phyloP scores from a whole-genome alignment of 2,329 filamentous ascomycete genomes.

The Pseudofabraea citricarpa region DNA sequence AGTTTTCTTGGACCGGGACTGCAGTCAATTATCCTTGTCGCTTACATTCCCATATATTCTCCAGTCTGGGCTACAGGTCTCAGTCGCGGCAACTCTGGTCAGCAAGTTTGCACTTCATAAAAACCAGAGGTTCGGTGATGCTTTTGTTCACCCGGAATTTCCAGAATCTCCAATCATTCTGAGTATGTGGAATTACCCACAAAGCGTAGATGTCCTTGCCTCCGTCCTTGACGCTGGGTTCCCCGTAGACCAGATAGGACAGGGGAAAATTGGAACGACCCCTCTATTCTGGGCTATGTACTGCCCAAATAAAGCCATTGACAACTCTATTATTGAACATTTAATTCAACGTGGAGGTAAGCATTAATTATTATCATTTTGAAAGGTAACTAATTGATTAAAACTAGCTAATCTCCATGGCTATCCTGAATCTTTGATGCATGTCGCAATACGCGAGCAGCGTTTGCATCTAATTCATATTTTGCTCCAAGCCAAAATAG shows the following conservation, averaged over 20 bases:
- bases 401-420: too few species aligned
- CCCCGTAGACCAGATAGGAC: constrained; percentile 53
- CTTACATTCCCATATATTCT: constrained; percentile 54
- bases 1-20: constrained; percentile 44
- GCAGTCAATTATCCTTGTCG: constrained; percentile 44
- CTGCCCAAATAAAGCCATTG: constrained; percentile 59
- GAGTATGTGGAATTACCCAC: constrained; percentile 49
- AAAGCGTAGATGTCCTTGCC: constrained; percentile 46
- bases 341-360: constrained; percentile 42
- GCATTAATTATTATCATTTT: constrained; percentile 38
- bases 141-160: constrained; percentile 41
- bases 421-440: constrained; percentile 11
- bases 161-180: constrained; percentile 43
- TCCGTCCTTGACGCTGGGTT: constrained; percentile 52
- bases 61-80: too few species aligned
- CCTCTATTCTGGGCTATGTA: constrained; percentile 57
- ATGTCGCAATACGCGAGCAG: constrained; percentile 11
- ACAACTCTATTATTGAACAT: constrained; percentile 50
- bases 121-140: constrained; percentile 42
- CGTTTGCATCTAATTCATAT: constrained; percentile 5
- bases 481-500: constrained; percentile 8
- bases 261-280: constrained; percentile 25
- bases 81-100: constrained; percentile 46
- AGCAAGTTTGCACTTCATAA: constrained; percentile 46
- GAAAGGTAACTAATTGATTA: constrained; percentile 40